phyloP scores from a whole-genome alignment of 306 rosid genomes.

The Fragaria nilgerrensis region DNA sequence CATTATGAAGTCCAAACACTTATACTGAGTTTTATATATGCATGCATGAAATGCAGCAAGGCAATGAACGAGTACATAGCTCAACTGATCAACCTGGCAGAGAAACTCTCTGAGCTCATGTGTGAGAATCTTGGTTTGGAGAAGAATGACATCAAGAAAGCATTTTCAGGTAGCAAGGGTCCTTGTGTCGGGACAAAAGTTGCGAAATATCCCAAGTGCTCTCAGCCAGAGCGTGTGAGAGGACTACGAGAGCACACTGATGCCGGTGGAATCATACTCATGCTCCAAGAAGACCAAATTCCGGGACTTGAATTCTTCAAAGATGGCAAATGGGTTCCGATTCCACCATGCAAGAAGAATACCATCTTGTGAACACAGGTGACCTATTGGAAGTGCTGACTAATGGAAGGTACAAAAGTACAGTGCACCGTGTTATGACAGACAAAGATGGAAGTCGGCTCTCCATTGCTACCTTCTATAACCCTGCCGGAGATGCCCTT shows the following conservation, averaged over 20 bases:
- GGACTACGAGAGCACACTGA: conserved; percentile 92
- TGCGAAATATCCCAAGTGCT: conserved; percentile 75
- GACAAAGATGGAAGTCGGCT: conserved; percentile 65
- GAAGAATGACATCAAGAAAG: conserved; percentile 44
- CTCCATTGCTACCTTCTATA: conserved; percentile 81
- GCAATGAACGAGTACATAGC: conserved; percentile 67
- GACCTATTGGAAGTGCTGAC: conserved; percentile 72
- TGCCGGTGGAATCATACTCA: conserved; percentile 84
- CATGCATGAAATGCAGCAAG: conserved; percentile 44
- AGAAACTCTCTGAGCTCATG: conserved; percentile 64
- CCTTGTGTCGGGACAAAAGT: conserved; percentile 83
- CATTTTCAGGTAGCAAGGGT: conserved; percentile 54
- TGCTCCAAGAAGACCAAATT: conserved; percentile 82
- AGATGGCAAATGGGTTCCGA: conserved; percentile 76
- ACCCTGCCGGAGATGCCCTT: conserved; percentile 61
- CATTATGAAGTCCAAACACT: neutral
- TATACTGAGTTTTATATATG: conserved; percentile 1
- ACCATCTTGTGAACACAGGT: conserved; percentile 82
- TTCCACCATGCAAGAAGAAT: conserved; percentile 83
- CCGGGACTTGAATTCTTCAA: conserved; percentile 75
- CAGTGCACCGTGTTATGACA: conserved; percentile 69
- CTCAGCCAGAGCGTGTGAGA: conserved; percentile 58
- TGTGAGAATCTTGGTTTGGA: conserved; percentile 73
- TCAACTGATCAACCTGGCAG: conserved; percentile 54
- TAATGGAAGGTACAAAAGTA: conserved; percentile 62